Conservation (phyloP, 257 asterid genomes). For the Solanum tarijense region DNA sequence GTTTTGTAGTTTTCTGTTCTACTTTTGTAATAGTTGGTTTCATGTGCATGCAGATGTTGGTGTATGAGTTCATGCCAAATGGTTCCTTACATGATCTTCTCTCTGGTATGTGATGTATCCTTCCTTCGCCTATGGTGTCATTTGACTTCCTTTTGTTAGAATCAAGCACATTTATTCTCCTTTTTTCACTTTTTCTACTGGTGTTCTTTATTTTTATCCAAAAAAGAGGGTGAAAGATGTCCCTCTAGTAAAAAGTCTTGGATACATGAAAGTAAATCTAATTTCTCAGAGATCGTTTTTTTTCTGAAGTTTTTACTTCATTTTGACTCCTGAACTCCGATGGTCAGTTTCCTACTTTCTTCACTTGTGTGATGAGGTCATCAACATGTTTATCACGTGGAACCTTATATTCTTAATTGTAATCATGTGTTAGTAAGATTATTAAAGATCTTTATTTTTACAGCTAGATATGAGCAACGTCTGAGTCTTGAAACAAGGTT, state of each 20-base stretch:
- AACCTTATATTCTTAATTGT: not conserved
- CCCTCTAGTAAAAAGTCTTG: not conserved
- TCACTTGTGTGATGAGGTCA: not conserved
- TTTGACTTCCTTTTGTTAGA: not conserved
- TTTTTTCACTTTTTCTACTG: not conserved
- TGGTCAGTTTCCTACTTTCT: not conserved
- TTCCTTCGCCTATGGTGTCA: not conserved
- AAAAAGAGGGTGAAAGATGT: not conserved
- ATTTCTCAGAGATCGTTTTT: not conserved
- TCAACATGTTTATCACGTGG: not conserved
- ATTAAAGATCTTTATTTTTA: not conserved
- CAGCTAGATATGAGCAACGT: not conserved
- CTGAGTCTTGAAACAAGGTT: not conserved
- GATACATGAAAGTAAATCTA: not conserved
- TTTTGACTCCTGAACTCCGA: not conserved
- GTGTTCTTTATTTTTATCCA: not conserved
- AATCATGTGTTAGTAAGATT: not conserved
- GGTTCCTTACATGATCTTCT: not conserved
- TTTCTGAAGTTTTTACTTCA: not conserved
- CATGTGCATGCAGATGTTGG: not conserved
- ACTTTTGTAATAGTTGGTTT: not conserved
- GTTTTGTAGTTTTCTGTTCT: not conserved
- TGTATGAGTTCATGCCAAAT: slow-evolving; percentile 4
- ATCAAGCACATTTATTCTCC: not conserved
- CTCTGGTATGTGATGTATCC: not conserved